Percentiles rank a stretch among this genome's conserved stretches.
phyloP scores from a whole-genome alignment of 805 yeast species.

The Kazachstania bromeliacearum region DNA sequence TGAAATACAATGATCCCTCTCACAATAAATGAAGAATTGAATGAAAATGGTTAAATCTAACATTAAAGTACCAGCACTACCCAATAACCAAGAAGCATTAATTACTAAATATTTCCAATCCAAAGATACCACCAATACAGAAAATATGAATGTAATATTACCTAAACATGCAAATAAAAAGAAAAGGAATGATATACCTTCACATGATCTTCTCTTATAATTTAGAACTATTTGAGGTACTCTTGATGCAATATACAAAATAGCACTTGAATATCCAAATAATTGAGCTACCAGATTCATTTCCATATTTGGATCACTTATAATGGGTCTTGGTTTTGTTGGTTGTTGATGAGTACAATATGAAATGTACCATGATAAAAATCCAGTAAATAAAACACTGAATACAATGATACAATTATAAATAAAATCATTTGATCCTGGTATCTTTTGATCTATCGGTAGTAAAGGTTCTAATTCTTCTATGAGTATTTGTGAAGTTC shows the following conservation, averaged over 20 bases:
- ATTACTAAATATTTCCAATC: slow-evolving; percentile 62
- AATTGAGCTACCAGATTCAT: slow-evolving; percentile 75
- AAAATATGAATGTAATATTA: slow-evolving; percentile 79
- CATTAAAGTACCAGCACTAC: slow-evolving; percentile 77
- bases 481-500: background rate
- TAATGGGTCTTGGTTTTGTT: slow-evolving; percentile 1
- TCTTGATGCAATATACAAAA: slow-evolving; percentile 74
- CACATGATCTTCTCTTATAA: slow-evolving; percentile 81
- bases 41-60: slow-evolving; percentile 77
- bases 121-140: slow-evolving; percentile 68
- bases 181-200: slow-evolving; percentile 88
- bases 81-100: slow-evolving; percentile 88
- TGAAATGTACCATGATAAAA: slow-evolving; percentile 79
- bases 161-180: slow-evolving; percentile 94
- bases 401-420: slow-evolving; percentile 42
- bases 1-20: background rate
- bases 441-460: slow-evolving; percentile 8
- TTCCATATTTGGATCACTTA: slow-evolving; percentile 34
- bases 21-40: slow-evolving; percentile 71
- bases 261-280: slow-evolving; percentile 75
- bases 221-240: slow-evolving; percentile 86
- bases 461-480: slow-evolving; percentile 8
- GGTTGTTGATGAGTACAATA: slow-evolving; percentile 28
- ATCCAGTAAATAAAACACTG: slow-evolving; percentile 65
- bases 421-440: slow-evolving; percentile 9